A percentile compares a stretch with the other conserved stretches of the same genome.
These are phyloP conservation scores for Phytopythium litorale DNA, from an alignment of 352 stramenopile genomes.

Conservation along the genomic window DNA sequence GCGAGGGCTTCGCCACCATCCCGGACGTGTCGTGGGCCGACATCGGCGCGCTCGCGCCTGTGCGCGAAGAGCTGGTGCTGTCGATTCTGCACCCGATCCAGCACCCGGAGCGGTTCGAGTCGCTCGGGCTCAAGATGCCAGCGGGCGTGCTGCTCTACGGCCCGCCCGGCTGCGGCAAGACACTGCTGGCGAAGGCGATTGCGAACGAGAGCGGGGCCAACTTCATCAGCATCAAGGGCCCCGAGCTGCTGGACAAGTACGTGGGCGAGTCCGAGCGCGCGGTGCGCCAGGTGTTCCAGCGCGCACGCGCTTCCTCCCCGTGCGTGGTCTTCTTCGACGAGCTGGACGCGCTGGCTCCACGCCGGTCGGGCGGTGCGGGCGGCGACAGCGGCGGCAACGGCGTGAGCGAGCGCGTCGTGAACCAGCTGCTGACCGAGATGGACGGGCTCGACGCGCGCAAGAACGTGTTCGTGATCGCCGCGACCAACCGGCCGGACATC, in stretches of 20 bases:
- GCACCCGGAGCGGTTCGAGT: conserved; percentile 93
- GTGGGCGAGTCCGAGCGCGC: conserved; percentile 97
- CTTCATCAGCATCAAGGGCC: conserved; percentile 99
- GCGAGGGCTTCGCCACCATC: conserved; percentile 98
- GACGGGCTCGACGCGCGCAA: conserved; percentile 95
- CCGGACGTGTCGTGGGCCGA: conserved; percentile 98
- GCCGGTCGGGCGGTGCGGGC: conserved; percentile 67
- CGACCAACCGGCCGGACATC: conserved; percentile 96
- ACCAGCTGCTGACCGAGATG: conserved; percentile 99
- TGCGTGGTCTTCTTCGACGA: conserved; percentile 99
- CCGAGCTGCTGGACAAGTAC: conserved; percentile 99
- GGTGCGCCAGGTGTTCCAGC: conserved; percentile 96
- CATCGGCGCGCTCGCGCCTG: conserved; percentile 91
- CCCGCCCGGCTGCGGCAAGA: conserved; percentile 98
- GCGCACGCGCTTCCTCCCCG: conserved; percentile 95
- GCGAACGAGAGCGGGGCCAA: conserved; percentile 98
- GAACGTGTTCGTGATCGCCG: conserved; percentile 96
- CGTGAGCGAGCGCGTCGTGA: conserved; percentile 94
- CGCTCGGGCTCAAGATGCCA: conserved; percentile 95
- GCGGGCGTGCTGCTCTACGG: conserved; percentile 98
- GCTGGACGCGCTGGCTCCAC: conserved; percentile 96
- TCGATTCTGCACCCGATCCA: conserved; percentile 97
- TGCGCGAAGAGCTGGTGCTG: conserved; percentile 95
- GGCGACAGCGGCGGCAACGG: conserved; percentile 74
- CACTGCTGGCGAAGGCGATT: conserved; percentile 98